Percentiles rank a stretch among this genome's conserved stretches.
Evolutionary conservation across 495 filamentous ascomycete genomes (phyloP).

Genomic region (Penicillium turbatum): DNA sequence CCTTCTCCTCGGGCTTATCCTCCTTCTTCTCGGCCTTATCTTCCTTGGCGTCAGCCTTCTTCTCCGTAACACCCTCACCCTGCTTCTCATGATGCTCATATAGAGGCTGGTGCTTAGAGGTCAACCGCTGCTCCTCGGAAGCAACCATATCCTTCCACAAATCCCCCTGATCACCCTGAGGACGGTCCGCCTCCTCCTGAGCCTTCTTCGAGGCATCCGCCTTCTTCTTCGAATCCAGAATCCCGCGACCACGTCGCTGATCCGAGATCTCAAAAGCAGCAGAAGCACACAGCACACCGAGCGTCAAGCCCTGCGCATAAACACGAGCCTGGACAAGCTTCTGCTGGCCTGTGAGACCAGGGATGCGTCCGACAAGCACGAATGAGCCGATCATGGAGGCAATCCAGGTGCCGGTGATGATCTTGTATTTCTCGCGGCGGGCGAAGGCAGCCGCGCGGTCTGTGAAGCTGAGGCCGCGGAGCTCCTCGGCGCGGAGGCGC

Average conservation of each 20-base stretch:
- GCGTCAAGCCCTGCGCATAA: slow-evolving; percentile 93
- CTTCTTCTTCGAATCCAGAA: slow-evolving; percentile 48
- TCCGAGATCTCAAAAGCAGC: slow-evolving; percentile 89
- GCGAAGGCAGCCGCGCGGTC: slow-evolving; percentile 57
- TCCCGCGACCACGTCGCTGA: slow-evolving; percentile 65
- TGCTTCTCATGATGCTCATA: slow-evolving; percentile 30
- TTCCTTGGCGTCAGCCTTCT: slow-evolving; percentile 10
- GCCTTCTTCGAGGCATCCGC: background rate
- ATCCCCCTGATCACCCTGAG: slow-evolving; percentile 69
- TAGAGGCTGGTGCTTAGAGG: slow-evolving; percentile 49
- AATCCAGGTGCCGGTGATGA: slow-evolving; percentile 81
- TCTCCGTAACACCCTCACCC: slow-evolving; percentile 13
- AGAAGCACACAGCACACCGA: slow-evolving; percentile 80
- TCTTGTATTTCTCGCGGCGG: slow-evolving; percentile 79
- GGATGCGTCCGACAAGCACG: slow-evolving; percentile 71
- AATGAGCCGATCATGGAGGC: slow-evolving; percentile 75
- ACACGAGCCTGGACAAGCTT: slow-evolving; percentile 97
- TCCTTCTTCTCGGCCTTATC: slow-evolving; percentile 11
- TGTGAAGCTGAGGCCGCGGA: slow-evolving; percentile 49
- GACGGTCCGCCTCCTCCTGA: slow-evolving; percentile 52
- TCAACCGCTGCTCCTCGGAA: slow-evolving; percentile 66
- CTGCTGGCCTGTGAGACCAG: slow-evolving; percentile 69
- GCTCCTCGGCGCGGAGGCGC: slow-evolving; percentile 45
- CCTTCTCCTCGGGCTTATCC: slow-evolving; percentile 12
- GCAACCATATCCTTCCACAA: slow-evolving; percentile 88